Conservation (phyloP, 768 basidiomycete genomes). For the Lactarius deliciosus region DNA sequence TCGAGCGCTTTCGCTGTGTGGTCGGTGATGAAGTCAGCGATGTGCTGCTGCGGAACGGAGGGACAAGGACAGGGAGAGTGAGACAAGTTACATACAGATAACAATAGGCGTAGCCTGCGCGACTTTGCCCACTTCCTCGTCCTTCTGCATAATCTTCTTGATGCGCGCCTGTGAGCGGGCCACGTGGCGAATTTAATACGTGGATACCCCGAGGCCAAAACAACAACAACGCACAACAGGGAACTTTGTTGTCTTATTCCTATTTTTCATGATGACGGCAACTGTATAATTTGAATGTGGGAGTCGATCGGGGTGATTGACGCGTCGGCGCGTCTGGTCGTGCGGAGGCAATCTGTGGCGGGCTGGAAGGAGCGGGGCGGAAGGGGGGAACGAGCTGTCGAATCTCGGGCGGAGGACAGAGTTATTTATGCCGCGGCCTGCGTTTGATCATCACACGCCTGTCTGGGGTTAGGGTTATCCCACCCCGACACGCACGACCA, state of each 20-base stretch:
- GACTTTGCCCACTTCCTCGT: slow-evolving; percentile 98
- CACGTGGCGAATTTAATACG: background rate
- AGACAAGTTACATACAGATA: slow-evolving; percentile 67
- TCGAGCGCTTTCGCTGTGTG: slow-evolving; percentile 87
- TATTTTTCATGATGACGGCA: slow-evolving; percentile 68
- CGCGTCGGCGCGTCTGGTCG: background rate
- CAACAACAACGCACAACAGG: slow-evolving; percentile 66
- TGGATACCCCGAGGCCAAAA: too few species aligned
- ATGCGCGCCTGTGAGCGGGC: slow-evolving; percentile 73
- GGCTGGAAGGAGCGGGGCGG: background rate
- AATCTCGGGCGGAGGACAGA: background rate
- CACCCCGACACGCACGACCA: slow-evolving; percentile 8
- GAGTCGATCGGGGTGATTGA: background rate
- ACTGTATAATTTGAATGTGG: background rate
- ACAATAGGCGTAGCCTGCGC: slow-evolving; percentile 95
- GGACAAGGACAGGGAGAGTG: slow-evolving; percentile 2
- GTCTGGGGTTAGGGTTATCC: slow-evolving; percentile 4
- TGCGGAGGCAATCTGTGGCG: background rate
- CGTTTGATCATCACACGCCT: background rate
- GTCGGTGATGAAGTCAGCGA: background rate
- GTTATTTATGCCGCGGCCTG: slow-evolving; percentile 2
- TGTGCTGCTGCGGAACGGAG: background rate
- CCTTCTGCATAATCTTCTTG: slow-evolving; percentile 99
- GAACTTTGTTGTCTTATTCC: slow-evolving; percentile 89
- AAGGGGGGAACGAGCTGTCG: background rate